These are phyloP conservation scores for Fusarium algeriense DNA, from an alignment of 2,329 filamentous ascomycete genomes.

Conservation along the genomic window DNA sequence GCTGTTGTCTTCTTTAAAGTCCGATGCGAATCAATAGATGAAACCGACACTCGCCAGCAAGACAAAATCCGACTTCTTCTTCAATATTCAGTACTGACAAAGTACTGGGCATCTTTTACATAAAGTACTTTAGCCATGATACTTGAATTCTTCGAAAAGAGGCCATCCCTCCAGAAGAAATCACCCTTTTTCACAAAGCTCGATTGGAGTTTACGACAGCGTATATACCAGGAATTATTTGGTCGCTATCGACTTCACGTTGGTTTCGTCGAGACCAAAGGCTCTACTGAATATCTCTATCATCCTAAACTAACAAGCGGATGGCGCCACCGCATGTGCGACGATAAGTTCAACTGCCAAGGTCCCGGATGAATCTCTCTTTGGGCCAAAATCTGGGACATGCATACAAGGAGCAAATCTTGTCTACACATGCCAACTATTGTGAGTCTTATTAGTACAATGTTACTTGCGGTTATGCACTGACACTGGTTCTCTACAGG, in stretches of 20 bases:
- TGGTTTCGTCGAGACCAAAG: not conserved
- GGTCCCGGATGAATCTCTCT: not conserved
- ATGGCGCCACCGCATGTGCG: not conserved
- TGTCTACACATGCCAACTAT: not conserved
- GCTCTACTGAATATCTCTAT: not conserved
- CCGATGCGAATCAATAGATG: not conserved
- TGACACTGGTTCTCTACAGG: not conserved
- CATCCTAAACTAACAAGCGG: not conserved
- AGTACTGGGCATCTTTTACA: accelerated
- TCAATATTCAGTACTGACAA: too few relatives aligned
- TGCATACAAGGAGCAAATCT: not conserved
- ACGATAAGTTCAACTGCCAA: too few relatives aligned
- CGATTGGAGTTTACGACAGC: not conserved
- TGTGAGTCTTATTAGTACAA: not conserved
- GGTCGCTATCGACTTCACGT: not conserved
- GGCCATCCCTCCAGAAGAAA: not conserved
- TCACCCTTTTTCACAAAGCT: not conserved
- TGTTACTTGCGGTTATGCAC: not conserved
- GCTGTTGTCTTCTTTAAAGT: not conserved
- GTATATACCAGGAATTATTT: too few relatives aligned
- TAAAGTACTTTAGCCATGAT: not conserved
- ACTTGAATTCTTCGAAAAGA: not conserved
- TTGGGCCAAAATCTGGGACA: too few relatives aligned
- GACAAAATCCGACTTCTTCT: not conserved
- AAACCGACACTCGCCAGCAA: not conserved